Conservation (phyloP, 768 basidiomycete species). For the Boletales sp. region DNA sequence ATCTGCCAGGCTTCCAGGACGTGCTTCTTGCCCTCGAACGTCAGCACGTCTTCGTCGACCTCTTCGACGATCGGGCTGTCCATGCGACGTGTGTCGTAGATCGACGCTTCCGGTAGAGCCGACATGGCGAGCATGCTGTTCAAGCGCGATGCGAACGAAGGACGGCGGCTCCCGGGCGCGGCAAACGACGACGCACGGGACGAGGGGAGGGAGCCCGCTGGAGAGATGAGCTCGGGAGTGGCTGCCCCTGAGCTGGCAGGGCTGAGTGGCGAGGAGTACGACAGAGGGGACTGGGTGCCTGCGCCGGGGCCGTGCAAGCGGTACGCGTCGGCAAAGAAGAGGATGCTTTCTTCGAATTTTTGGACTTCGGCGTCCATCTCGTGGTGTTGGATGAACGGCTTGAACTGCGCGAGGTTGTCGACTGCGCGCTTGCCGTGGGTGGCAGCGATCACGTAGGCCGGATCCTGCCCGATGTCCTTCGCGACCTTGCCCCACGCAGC, state of each 20-base stretch:
- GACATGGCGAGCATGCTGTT: conserved; percentile 38
- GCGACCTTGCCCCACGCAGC: conserved; percentile 76
- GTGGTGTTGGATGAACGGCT: conserved; percentile 49
- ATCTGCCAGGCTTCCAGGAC: conserved; percentile 48
- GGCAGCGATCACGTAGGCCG: conserved; percentile 62
- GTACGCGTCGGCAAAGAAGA: conserved; percentile 64
- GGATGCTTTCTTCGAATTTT: conserved; percentile 62
- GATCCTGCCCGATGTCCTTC: conserved; percentile 63
- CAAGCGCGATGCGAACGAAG: conserved; percentile 44
- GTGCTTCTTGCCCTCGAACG: conserved; percentile 31
- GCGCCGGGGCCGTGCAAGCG: conserved; percentile 40
- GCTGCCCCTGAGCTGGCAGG: conserved; percentile 31
- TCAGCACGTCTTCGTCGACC: conserved; percentile 30
- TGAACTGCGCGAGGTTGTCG: conserved; percentile 66
- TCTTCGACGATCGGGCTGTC: conserved; percentile 33
- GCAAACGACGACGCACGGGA: conserved; percentile 44
- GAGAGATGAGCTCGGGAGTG: conserved; percentile 42
- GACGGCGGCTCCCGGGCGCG: conserved; percentile 36
- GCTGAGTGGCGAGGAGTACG: conserved; percentile 5
- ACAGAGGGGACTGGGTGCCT: conserved; percentile 18
- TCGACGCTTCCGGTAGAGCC: conserved; percentile 28
- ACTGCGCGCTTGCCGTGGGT: conserved; percentile 79
- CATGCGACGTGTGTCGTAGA: conserved; percentile 18
- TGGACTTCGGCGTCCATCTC: conserved; percentile 57
- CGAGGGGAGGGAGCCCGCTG: conserved; percentile 36